phyloP scores from a whole-genome alignment of 2,329 filamentous ascomycete species.

The Cephalotrichum gorgonifer region DNA sequence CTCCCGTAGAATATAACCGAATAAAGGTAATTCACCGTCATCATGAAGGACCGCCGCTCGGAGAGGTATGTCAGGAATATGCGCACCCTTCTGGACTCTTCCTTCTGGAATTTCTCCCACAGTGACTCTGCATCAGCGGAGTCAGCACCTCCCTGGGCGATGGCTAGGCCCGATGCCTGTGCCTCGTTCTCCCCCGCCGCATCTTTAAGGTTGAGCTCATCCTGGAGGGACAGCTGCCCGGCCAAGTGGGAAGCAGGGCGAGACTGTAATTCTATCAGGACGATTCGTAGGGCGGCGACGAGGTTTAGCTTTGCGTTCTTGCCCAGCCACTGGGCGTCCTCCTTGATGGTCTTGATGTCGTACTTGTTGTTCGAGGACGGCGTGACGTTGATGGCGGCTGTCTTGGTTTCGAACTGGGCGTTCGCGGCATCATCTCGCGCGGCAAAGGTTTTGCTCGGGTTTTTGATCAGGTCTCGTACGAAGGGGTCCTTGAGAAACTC shows the following conservation, averaged over 20 bases:
- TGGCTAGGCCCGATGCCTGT: conserved; percentile 45
- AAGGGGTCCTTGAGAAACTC: conserved; percentile 63
- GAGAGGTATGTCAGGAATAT: conserved; percentile 61
- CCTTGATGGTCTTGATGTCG: conserved; percentile 70
- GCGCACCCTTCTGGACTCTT: conserved; percentile 53
- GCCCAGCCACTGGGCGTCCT: conserved; percentile 79
- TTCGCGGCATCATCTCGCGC: conserved; percentile 53
- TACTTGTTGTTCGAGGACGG: conserved; percentile 56
- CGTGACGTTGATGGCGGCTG: conserved; percentile 75
- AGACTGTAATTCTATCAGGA: conserved; percentile 74
- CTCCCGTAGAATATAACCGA: conserved; percentile 33
- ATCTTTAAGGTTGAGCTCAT: conserved; percentile 65
- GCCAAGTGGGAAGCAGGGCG: conserved; percentile 64
- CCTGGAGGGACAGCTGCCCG: conserved; percentile 64
- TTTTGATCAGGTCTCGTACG: conserved; percentile 57
- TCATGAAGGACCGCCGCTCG: conserved; percentile 59
- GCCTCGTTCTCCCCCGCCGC: conserved; percentile 56
- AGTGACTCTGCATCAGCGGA: conserved; percentile 43
- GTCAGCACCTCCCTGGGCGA: conserved; percentile 35
- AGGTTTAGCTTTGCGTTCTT: conserved; percentile 69
- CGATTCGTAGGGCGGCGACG: conserved; percentile 68
- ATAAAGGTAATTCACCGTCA: conserved; percentile 47
- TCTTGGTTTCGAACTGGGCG: conserved; percentile 70
- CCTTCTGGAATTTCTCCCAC: conserved; percentile 49
- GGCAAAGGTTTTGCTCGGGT: conserved; percentile 59